Conservation (phyloP, 441 rosid genomes). For the Corymbia citriodora region DNA sequence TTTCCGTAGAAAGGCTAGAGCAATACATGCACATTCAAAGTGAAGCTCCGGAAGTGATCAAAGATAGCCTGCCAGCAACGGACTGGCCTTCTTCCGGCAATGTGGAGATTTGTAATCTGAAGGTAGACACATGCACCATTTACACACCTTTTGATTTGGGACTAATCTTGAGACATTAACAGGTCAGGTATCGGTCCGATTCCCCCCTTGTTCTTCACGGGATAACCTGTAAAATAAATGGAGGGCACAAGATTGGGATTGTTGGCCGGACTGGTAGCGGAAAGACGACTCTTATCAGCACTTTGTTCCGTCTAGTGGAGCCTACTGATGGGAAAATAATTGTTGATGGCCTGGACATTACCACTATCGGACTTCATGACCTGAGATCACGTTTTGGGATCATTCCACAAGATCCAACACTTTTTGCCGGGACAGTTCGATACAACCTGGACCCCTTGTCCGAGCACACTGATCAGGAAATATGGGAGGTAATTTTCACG, state of each 20-base stretch:
- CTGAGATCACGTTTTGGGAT: slow-evolving; percentile 19
- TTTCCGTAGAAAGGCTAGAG: slow-evolving; percentile 28
- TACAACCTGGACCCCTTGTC: slow-evolving; percentile 24
- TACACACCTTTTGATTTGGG: background rate
- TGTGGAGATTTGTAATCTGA: slow-evolving; percentile 19
- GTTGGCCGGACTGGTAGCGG: slow-evolving; percentile 36
- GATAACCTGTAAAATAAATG: slow-evolving; percentile 25
- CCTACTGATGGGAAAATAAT: slow-evolving; percentile 24
- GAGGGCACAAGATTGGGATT: slow-evolving; percentile 27
- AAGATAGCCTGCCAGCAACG: background rate
- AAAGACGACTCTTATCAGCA: slow-evolving; percentile 23
- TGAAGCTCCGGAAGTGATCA: slow-evolving; percentile 21
- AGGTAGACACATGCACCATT: slow-evolving; percentile 10
- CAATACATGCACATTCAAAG: slow-evolving; percentile 32
- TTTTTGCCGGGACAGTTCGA: slow-evolving; percentile 25
- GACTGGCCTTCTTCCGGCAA: slow-evolving; percentile 25
- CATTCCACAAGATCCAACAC: slow-evolving; percentile 37
- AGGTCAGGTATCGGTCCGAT: slow-evolving; percentile 23
- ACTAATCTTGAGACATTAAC: background rate
- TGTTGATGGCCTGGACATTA: slow-evolving; percentile 23
- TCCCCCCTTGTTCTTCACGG: slow-evolving; percentile 25
- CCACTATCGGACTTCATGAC: slow-evolving; percentile 26
- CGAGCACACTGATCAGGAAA: slow-evolving; percentile 6
- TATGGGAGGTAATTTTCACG: slow-evolving; percentile 22
- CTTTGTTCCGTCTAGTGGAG: slow-evolving; percentile 32